phyloP scores from a whole-genome alignment of 306 rosid species.

The Fragaria nilgerrensis region DNA sequence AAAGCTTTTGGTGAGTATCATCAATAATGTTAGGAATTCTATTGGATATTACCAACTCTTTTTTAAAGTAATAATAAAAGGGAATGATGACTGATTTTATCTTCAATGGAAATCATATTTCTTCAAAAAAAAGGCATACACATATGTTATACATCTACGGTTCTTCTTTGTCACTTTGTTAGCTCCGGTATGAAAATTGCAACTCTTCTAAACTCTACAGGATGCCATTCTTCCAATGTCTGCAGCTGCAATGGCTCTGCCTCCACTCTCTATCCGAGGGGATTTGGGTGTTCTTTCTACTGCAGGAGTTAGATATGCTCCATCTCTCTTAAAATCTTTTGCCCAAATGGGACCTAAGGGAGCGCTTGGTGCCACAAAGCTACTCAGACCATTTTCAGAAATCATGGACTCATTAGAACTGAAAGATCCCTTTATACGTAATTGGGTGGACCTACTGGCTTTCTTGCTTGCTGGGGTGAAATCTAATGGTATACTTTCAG shows the following conservation, averaged over 20 bases:
- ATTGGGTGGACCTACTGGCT: slow-evolving; percentile 83
- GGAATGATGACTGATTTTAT: not conserved
- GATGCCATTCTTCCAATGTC: slow-evolving; percentile 89
- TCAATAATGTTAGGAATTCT: not conserved
- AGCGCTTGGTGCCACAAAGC: slow-evolving; percentile 77
- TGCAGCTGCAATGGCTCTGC: slow-evolving; percentile 89
- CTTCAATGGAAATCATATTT: not conserved
- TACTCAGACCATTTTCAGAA: slow-evolving; percentile 85
- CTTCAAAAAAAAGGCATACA: too few species aligned
- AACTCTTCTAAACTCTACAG: slow-evolving; percentile 51
- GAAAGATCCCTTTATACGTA: slow-evolving; percentile 70
- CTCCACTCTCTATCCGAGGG: slow-evolving; percentile 86
- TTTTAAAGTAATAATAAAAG: not conserved
- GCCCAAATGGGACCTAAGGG: slow-evolving; percentile 83
- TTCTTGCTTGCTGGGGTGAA: slow-evolving; percentile 98
- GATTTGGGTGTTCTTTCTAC: slow-evolving; percentile 84
- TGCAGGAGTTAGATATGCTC: slow-evolving; percentile 87
- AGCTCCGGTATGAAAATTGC: slow-evolving; percentile 22
- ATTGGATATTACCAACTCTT: not conserved
- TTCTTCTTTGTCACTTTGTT: slow-evolving; percentile 1
- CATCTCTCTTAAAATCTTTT: slow-evolving; percentile 78
- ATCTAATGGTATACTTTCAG: slow-evolving; percentile 73
- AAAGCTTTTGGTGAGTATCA: slow-evolving; percentile 67
- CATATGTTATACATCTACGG: not conserved
- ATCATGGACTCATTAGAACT: slow-evolving; percentile 70